Evolutionary conservation across 257 asterid species (phyloP).

Genomic region (Capsicum baccatum): DNA sequence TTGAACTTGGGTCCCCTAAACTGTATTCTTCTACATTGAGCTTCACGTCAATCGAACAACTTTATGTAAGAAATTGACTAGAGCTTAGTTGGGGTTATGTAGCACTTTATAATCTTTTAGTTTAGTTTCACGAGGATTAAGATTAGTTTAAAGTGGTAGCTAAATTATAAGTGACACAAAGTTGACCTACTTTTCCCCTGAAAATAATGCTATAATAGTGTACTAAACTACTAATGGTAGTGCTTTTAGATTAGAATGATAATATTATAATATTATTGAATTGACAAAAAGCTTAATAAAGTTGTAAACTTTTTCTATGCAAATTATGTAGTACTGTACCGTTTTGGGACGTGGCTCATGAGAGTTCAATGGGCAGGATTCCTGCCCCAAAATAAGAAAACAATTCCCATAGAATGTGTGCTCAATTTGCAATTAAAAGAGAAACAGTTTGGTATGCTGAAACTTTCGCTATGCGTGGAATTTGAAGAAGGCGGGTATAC

Average conservation of each 20-base stretch:
- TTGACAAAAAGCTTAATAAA: background rate
- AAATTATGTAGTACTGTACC: slow-evolving; percentile 25
- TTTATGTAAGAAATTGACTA: slow-evolving; percentile 41
- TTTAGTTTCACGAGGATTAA: slow-evolving; percentile 36
- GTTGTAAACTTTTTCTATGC: background rate
- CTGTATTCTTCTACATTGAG: slow-evolving; percentile 4
- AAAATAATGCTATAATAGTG: slow-evolving; percentile 25
- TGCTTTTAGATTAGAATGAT: background rate
- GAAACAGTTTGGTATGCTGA: too few species aligned
- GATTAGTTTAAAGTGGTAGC: slow-evolving; percentile 33
- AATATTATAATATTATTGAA: background rate
- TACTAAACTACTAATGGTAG: slow-evolving; percentile 34
- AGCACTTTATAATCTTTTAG: slow-evolving; percentile 26
- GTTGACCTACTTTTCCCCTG: slow-evolving; percentile 50
- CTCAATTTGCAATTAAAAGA: slow-evolving; percentile 13
- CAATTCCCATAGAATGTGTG: slow-evolving; percentile 40
- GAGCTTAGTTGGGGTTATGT: slow-evolving; percentile 30
- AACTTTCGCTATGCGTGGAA: too few species aligned
- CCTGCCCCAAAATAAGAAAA: slow-evolving; percentile 55
- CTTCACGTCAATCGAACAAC: slow-evolving; percentile 38
- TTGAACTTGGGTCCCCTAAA: slow-evolving; percentile 29
- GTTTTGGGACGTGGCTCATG: slow-evolving; percentile 47
- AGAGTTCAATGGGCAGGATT: slow-evolving; percentile 49
- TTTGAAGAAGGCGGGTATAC: too few species aligned
- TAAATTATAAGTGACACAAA: slow-evolving; percentile 56